Percentiles rank a stretch among this genome's conserved stretches.
These are phyloP conservation scores for Termitomyces sp. DNA, from an alignment of 768 basidiomycete genomes.

Conservation along the genomic window DNA sequence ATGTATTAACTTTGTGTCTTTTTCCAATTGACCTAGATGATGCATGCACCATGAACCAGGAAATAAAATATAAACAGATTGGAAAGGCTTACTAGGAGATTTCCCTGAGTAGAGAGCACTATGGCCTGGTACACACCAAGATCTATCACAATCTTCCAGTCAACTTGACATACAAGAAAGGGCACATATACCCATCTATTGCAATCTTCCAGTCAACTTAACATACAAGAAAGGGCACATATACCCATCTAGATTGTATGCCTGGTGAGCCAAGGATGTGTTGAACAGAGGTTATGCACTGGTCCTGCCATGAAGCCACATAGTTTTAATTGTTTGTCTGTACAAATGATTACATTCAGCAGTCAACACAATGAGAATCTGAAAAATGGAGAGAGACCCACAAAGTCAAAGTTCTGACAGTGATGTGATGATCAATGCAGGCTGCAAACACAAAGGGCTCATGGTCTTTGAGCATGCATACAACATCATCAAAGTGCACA, in stretches of 20 bases:
- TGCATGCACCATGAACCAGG: conserved; percentile 4
- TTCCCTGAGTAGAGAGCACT: conserved; percentile 84
- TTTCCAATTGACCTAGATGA: conserved; percentile 74
- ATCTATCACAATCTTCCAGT: conserved; percentile 33
- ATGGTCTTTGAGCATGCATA: too few relatives aligned
- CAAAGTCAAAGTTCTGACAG: too few relatives aligned
- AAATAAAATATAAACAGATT: neutral
- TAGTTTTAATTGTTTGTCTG: too few relatives aligned
- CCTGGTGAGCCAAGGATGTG: conserved; percentile 87
- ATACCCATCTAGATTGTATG: conserved; percentile 73
- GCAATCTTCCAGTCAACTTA: neutral
- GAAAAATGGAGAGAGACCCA: too few relatives aligned
- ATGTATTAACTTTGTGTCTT: conserved; percentile 74
- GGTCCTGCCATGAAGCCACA: too few relatives aligned
- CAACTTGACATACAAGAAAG: neutral
- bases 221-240: neutral
- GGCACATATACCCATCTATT: conserved; percentile 36
- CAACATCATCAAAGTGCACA: too few relatives aligned
- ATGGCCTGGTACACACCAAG: conserved; percentile 91
- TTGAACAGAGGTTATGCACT: too few relatives aligned
- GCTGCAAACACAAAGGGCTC: too few relatives aligned
- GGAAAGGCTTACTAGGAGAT: conserved; percentile 59
- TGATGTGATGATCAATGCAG: too few relatives aligned
- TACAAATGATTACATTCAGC: too few relatives aligned
- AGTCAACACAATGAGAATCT: too few relatives aligned